Conservation (phyloP, 192 early-diverging fungal genomes). For the Entomortierella chlamydospora region DNA sequence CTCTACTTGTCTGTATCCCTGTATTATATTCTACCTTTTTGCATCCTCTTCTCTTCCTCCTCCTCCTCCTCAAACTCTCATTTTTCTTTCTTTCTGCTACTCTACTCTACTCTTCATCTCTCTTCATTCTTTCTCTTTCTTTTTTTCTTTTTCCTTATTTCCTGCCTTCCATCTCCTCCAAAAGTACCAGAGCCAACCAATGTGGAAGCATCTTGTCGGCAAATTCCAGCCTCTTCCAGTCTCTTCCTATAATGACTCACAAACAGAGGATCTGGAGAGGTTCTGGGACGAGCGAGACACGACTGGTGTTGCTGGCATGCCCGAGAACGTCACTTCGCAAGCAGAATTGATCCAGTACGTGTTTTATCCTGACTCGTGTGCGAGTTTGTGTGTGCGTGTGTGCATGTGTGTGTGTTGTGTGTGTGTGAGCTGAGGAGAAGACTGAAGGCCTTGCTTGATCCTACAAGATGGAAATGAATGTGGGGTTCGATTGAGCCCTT, state of each 20-base stretch:
- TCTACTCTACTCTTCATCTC: too few relatives aligned
- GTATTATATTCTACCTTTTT: too few relatives aligned
- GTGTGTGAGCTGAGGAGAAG: background rate
- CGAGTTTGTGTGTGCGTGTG: background rate
- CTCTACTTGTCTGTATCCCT: too few relatives aligned
- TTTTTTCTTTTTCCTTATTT: background rate
- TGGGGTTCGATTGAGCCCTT: background rate
- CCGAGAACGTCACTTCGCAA: slow-evolving; percentile 42
- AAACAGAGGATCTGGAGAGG: slow-evolving; percentile 46
- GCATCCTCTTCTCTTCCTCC: too few relatives aligned
- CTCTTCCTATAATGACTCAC: slow-evolving; percentile 38
- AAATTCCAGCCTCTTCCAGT: slow-evolving; percentile 54
- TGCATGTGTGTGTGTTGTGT: background rate
- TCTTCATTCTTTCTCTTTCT: background rate
- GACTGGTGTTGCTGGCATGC: slow-evolving; percentile 31
- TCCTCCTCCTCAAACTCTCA: too few relatives aligned
- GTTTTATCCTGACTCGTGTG: background rate
- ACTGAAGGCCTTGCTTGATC: too few relatives aligned
- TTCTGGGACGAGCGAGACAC: slow-evolving; percentile 52
- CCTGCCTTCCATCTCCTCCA: background rate
- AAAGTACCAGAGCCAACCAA: background rate
- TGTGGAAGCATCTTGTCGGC: slow-evolving; percentile 55
- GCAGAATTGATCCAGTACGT: slow-evolving; percentile 44
- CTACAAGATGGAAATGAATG: too few relatives aligned
- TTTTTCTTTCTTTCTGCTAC: too few relatives aligned